Percentiles rank a stretch among this genome's conserved stretches.
These are phyloP conservation scores for Aspergillus homomorphus DNA, from an alignment of 495 filamentous ascomycete genomes.

Conservation along the genomic window DNA sequence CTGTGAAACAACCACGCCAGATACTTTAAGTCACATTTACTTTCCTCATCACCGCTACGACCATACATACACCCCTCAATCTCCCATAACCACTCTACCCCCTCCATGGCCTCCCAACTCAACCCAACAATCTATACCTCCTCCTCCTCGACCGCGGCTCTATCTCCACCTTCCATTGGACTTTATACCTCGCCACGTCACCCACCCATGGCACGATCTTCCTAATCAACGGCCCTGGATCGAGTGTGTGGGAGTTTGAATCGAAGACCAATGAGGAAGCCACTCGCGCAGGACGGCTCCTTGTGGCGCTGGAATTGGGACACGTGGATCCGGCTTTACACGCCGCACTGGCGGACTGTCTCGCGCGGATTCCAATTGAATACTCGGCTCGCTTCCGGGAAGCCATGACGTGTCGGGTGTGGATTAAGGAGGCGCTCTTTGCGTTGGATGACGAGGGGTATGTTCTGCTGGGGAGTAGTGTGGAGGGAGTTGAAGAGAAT, in stretches of 20 bases:
- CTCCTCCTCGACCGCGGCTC: constrained; percentile 23
- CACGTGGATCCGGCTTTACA: constrained; percentile 22
- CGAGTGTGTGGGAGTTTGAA: constrained; percentile 18
- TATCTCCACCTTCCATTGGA: constrained; percentile 24
- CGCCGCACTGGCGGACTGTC: constrained; percentile 15
- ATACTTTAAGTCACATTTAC: no score
- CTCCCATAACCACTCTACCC: no score
- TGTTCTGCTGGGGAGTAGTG: constrained; percentile 15
- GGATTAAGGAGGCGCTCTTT: constrained; percentile 28
- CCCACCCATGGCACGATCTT: constrained; percentile 12
- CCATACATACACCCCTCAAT: no score
- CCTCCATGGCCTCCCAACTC: background rate
- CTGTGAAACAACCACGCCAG: no score
- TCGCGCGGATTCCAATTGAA: constrained; percentile 17
- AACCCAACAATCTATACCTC: constrained; percentile 13
- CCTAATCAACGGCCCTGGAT: constrained; percentile 16
- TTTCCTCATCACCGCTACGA: no score
- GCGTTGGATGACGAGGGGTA: constrained; percentile 29
- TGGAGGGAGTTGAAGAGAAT: constrained; percentile 22
- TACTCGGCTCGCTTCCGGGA: constrained; percentile 24
- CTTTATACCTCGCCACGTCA: constrained; percentile 22
- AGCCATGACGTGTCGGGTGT: constrained; percentile 22
- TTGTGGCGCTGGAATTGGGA: constrained; percentile 23
- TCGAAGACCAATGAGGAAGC: constrained; percentile 9
- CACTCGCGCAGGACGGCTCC: constrained; percentile 1